Evolutionary conservation across 2,329 filamentous ascomycete species (phyloP).

Genomic region (Cercospora berteroae): DNA sequence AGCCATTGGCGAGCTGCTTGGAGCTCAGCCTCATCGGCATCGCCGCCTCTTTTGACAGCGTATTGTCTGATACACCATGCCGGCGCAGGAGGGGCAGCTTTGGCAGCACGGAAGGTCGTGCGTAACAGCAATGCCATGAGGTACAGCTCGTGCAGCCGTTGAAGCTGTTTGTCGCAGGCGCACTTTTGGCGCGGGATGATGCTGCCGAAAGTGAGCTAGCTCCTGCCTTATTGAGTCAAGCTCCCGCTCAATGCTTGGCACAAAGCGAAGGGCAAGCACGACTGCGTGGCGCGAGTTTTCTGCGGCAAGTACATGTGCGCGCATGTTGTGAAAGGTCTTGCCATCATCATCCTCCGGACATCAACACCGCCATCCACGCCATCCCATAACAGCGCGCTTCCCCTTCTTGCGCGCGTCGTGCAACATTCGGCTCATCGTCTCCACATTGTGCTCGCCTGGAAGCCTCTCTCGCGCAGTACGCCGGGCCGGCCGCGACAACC

Average conservation of each 20-base stretch:
- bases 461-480: not conserved
- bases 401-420: not conserved
- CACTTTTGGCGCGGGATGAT: not conserved
- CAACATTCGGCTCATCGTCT: not conserved
- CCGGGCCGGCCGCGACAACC: not conserved
- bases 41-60: slow-evolving; percentile 17
- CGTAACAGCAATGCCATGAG: not conserved
- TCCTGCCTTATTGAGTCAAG: not conserved
- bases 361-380: not conserved
- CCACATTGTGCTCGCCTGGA: not conserved
- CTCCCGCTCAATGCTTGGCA: not conserved
- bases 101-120: not conserved
- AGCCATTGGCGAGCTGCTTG: slow-evolving; percentile 57
- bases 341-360: not conserved
- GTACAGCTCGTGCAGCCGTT: not conserved
- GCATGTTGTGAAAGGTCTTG: not conserved
- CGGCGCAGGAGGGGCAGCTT: not conserved
- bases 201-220: slow-evolving; percentile 2
- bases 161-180: not conserved
- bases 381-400: not conserved
- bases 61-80: slow-evolving; percentile 11
- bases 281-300: slow-evolving; percentile 1
- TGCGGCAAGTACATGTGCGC: not conserved
- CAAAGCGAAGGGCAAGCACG: not conserved
- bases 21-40: slow-evolving; percentile 30